A percentile compares a stretch with the other conserved stretches of the same genome.
Evolutionary conservation across 2,329 filamentous ascomycete species (phyloP).

Genomic region (Diaporthe humulicola): DNA sequence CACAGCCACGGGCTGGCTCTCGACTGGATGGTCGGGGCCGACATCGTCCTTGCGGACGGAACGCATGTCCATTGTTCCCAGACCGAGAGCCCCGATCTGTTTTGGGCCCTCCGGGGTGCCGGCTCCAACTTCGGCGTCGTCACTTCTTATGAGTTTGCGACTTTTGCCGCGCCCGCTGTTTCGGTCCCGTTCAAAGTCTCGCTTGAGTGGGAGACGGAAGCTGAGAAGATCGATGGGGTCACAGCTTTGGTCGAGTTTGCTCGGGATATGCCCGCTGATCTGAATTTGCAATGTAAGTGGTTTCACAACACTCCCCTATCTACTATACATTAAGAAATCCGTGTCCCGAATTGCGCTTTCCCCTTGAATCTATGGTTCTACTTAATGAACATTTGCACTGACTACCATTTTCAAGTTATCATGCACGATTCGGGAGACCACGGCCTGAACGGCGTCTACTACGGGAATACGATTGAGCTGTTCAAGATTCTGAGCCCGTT

Average conservation of each 20-base stretch:
- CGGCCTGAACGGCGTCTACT: constrained; percentile 48
- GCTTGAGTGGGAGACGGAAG: constrained; percentile 47
- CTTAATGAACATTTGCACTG: not conserved
- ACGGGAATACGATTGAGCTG: constrained; percentile 43
- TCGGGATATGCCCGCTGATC: constrained; percentile 53
- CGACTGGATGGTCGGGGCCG: constrained; percentile 53
- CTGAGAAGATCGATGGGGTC: constrained; percentile 45
- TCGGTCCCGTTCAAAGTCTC: constrained; percentile 50
- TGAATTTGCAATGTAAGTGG: constrained; percentile 57
- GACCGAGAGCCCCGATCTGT: constrained; percentile 54
- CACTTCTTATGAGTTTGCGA: constrained; percentile 55
- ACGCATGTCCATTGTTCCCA: constrained; percentile 50
- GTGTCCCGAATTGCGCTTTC: not conserved
- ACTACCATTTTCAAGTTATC: constrained; percentile 45
- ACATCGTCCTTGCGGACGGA: constrained; percentile 54
- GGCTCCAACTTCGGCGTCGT: constrained; percentile 57
- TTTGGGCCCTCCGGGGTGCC: constrained; percentile 58
- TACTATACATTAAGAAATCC: not conserved
- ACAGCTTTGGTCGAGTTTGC: constrained; percentile 48
- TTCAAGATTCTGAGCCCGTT: not conserved
- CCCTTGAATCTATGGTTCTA: not conserved
- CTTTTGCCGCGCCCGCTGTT: constrained; percentile 52
- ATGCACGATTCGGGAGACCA: constrained; percentile 54
- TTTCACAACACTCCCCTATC: constrained; percentile 50
- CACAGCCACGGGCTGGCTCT: constrained; percentile 51